Percentiles rank a stretch among this genome's conserved stretches.
phyloP scores from a whole-genome alignment of 345 rosid genomes.

The Gossypium australe region DNA sequence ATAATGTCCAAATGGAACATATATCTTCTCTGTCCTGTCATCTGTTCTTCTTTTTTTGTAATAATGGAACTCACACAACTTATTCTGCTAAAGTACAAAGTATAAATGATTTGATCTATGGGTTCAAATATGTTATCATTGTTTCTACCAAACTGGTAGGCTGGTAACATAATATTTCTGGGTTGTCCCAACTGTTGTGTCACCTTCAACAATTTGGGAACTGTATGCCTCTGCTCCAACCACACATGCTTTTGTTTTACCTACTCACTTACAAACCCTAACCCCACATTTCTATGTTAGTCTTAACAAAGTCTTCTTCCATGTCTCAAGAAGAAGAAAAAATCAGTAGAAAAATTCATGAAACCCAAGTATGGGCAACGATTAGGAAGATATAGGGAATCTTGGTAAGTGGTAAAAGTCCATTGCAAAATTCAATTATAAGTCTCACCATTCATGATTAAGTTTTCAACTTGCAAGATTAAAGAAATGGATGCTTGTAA shows the following conservation, averaged over 20 bases:
- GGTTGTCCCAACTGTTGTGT: not conserved
- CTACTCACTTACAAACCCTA: not conserved
- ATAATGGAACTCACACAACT: not conserved
- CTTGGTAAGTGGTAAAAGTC: not conserved
- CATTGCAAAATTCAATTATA: not conserved
- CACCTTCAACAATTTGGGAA: not conserved
- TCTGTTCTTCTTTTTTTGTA: not conserved
- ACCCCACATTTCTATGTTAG: no score
- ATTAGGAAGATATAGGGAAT: not conserved
- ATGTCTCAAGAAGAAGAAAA: not conserved
- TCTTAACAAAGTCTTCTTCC: no score
- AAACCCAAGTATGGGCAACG: not conserved
- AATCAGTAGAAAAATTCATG: not conserved
- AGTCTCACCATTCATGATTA: conserved; percentile 2
- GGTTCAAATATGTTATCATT: not conserved
- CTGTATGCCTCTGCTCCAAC: not conserved
- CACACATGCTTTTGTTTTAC: not conserved
- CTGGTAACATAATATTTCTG: not conserved
- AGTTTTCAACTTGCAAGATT: conserved; percentile 5
- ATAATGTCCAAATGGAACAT: not conserved
- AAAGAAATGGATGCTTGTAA: not conserved
- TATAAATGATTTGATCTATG: not conserved
- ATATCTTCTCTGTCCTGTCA: not conserved
- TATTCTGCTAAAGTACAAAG: not conserved
- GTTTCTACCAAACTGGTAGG: not conserved